Conservation (phyloP, 192 early-diverging fungal species). For the Umbelopsis ramanniana region DNA sequence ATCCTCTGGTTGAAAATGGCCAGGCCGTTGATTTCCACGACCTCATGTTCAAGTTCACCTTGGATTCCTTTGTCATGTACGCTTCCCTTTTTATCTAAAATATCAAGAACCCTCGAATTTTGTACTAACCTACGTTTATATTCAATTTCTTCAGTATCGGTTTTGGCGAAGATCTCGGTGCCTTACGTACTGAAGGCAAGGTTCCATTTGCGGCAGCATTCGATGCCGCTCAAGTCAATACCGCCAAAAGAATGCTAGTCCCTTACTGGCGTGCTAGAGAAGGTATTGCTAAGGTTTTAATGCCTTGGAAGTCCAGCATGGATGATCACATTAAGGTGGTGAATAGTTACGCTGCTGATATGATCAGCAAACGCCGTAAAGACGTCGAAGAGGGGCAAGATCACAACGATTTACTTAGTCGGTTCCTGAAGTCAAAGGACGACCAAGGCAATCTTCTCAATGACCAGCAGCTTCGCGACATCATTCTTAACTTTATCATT, state of each 20-base stretch:
- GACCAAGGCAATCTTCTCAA: slow-evolving; percentile 27
- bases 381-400: slow-evolving; percentile 28
- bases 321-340: slow-evolving; percentile 30
- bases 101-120: background rate
- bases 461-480: slow-evolving; percentile 38
- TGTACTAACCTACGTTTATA: background rate
- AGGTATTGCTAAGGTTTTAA: background rate
- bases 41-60: slow-evolving; percentile 52
- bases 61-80: slow-evolving; percentile 56
- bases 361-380: slow-evolving; percentile 33
- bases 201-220: slow-evolving; percentile 54
- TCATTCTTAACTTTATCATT: slow-evolving; percentile 44
- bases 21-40: slow-evolving; percentile 48
- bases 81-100: background rate
- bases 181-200: slow-evolving; percentile 43
- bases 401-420: slow-evolving; percentile 31
- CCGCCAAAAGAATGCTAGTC: slow-evolving; percentile 28
- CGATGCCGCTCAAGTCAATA: slow-evolving; percentile 48
- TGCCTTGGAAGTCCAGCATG: slow-evolving; percentile 20
- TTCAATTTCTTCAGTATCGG: slow-evolving; percentile 25
- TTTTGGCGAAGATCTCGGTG: slow-evolving; percentile 52
- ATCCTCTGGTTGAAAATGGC: slow-evolving; percentile 37
- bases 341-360: slow-evolving; percentile 29
- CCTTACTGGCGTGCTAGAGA: slow-evolving; percentile 23
- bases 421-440: slow-evolving; percentile 39